Evolutionary conservation across 2,329 filamentous ascomycete genomes (phyloP).

Genomic region (Penicillium sp.): DNA sequence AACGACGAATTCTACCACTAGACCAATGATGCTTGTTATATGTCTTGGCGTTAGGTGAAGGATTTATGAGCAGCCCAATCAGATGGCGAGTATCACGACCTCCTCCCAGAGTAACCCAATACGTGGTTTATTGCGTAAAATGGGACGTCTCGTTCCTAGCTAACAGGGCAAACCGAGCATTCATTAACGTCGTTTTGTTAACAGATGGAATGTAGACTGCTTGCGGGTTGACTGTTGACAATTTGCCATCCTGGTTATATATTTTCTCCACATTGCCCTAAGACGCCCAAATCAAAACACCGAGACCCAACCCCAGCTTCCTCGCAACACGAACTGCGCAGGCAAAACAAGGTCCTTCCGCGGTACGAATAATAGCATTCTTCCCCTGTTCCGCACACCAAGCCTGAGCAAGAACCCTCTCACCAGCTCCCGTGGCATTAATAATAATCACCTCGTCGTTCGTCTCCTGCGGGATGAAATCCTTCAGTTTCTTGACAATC

Average conservation of each 20-base stretch:
- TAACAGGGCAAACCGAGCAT: too few relatives aligned
- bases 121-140: too few relatives aligned
- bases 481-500: background rate
- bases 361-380: background rate
- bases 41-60: too few relatives aligned
- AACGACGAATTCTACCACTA: slow-evolving; percentile 54
- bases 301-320: background rate
- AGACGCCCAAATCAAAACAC: background rate
- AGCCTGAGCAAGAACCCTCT: background rate
- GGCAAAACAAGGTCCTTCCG: background rate
- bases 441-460: background rate
- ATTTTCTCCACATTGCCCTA: too few relatives aligned
- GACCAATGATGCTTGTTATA: slow-evolving; percentile 46
- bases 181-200: too few relatives aligned
- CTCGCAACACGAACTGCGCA: background rate
- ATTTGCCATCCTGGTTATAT: too few relatives aligned
- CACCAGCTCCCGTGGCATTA: background rate
- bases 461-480: background rate
- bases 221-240: too few relatives aligned
- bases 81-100: too few relatives aligned
- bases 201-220: too few relatives aligned
- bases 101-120: too few relatives aligned
- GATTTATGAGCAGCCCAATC: too few relatives aligned
- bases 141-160: too few relatives aligned
- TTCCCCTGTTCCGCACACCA: background rate